phyloP scores from a whole-genome alignment of 2,329 filamentous ascomycete genomes.

The Nothophaeocryptopus gaeumannii region DNA sequence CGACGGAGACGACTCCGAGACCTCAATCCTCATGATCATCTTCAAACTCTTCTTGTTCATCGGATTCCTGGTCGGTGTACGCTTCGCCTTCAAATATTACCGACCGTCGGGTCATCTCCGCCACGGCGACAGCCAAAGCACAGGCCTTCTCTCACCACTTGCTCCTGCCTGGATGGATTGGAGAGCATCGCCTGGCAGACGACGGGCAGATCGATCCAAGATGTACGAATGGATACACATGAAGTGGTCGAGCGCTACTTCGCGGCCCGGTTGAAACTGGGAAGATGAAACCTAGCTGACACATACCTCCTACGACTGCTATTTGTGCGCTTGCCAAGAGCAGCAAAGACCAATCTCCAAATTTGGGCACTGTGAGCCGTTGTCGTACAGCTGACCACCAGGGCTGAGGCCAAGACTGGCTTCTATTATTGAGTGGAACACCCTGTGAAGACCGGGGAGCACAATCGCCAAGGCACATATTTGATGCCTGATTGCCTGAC shows the following conservation, averaged over 20 bases:
- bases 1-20: slow-evolving; percentile 2
- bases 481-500: too few species aligned
- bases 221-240: slow-evolving; percentile 20
- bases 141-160: neutral
- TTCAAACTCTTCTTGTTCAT: slow-evolving; percentile 22
- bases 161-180: slow-evolving; percentile 12
- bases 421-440: too few species aligned
- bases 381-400: too few species aligned
- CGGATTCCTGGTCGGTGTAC: slow-evolving; percentile 18
- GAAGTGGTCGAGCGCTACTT: slow-evolving; percentile 9
- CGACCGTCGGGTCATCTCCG: slow-evolving; percentile 11
- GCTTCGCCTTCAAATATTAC: slow-evolving; percentile 16
- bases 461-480: too few species aligned
- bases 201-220: slow-evolving; percentile 3
- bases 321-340: too few species aligned
- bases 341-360: too few species aligned
- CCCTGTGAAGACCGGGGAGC: too few species aligned
- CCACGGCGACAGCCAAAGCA: neutral
- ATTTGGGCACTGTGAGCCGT: too few species aligned
- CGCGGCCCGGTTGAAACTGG: slow-evolving; percentile 6
- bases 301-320: too few species aligned
- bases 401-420: too few species aligned
- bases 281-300: too few species aligned
- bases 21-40: slow-evolving; percentile 18
- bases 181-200: slow-evolving; percentile 1